phyloP scores from a whole-genome alignment of 352 stramenopile genomes.

The Phytophthora palmivora region DNA sequence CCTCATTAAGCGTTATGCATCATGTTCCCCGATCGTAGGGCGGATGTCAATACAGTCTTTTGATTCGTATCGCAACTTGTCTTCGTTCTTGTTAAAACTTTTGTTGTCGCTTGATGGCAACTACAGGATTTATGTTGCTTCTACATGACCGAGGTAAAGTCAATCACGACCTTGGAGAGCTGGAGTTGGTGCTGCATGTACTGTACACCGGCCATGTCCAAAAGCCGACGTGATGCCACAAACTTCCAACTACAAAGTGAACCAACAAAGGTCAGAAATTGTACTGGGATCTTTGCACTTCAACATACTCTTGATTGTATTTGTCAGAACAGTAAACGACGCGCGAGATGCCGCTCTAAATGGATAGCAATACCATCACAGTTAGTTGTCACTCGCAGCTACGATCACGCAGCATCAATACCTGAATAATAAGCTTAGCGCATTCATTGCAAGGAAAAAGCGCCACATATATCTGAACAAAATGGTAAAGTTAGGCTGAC shows the following conservation, averaged over 20 bases:
- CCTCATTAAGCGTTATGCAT: slow-evolving; percentile 4
- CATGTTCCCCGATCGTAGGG: slow-evolving; percentile 22
- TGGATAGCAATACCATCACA: background rate
- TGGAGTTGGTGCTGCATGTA: slow-evolving; percentile 71
- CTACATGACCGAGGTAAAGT: slow-evolving; percentile 63
- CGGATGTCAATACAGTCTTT: slow-evolving; percentile 24
- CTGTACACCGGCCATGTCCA: slow-evolving; percentile 85
- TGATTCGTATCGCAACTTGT: slow-evolving; percentile 14
- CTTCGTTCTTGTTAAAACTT: too few species aligned
- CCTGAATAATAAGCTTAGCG: slow-evolving; percentile 98
- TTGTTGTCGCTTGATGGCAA: slow-evolving; percentile 18
- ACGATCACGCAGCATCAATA: slow-evolving; percentile 13
- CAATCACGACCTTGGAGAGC: slow-evolving; percentile 66
- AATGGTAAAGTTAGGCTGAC: slow-evolving; percentile 4
- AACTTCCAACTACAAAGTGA: slow-evolving; percentile 84
- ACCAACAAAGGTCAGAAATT: slow-evolving; percentile 20
- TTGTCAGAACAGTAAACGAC: slow-evolving; percentile 98
- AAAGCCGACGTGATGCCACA: slow-evolving; percentile 82
- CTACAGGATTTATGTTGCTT: background rate
- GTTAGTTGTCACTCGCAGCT: slow-evolving; percentile 3
- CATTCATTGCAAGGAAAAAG: slow-evolving; percentile 99
- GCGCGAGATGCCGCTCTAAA: slow-evolving; percentile 93
- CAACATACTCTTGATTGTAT: slow-evolving; percentile 87
- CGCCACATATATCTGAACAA: slow-evolving; percentile 94
- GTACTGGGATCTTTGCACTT: background rate